Evolutionary conservation across 371 early-diverging fungal species (phyloP).

Genomic region (Amoeboaphelidium protococcarum): DNA sequence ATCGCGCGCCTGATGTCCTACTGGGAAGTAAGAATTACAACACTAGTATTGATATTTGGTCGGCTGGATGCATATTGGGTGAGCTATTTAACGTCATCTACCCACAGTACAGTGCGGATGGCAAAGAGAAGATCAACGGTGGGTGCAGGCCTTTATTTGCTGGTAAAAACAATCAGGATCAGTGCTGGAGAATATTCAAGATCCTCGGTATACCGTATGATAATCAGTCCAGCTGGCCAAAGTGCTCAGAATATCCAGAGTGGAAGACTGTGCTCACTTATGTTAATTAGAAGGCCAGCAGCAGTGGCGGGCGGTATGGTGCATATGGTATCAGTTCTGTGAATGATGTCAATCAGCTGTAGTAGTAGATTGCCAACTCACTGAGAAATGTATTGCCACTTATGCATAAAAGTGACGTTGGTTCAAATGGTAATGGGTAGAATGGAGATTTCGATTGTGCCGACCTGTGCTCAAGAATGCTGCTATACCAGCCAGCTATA

Average conservation of each 20-base stretch:
- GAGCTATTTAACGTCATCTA: constrained; percentile 47
- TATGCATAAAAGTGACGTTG: background rate
- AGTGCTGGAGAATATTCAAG: constrained; percentile 56
- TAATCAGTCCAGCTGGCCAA: constrained; percentile 45
- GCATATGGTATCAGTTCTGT: too few species aligned
- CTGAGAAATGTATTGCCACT: too few species aligned
- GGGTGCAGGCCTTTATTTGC: constrained; percentile 85
- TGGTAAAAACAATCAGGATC: constrained; percentile 73
- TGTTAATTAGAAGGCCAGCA: too few species aligned
- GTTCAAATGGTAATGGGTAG: constrained; percentile 8
- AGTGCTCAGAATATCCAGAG: constrained; percentile 60
- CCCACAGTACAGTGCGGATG: too few species aligned
- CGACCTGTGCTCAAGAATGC: constrained; percentile 42
- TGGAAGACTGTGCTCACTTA: constrained; percentile 21
- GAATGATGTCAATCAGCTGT: too few species aligned
- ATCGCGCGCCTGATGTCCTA: constrained; percentile 91
- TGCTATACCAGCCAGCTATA: constrained; percentile 54
- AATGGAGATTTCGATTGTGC: constrained; percentile 41
- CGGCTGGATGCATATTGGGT: constrained; percentile 91
- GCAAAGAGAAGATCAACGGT: too few species aligned
- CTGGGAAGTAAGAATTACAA: constrained; percentile 83
- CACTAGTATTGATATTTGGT: constrained; percentile 97
- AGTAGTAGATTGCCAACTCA: too few species aligned
- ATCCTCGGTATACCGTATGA: constrained; percentile 14
- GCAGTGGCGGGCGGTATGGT: too few species aligned